Evolutionary conservation across 2,329 filamentous ascomycete genomes (phyloP).

Genomic region (Teratosphaeria zuluensis): DNA sequence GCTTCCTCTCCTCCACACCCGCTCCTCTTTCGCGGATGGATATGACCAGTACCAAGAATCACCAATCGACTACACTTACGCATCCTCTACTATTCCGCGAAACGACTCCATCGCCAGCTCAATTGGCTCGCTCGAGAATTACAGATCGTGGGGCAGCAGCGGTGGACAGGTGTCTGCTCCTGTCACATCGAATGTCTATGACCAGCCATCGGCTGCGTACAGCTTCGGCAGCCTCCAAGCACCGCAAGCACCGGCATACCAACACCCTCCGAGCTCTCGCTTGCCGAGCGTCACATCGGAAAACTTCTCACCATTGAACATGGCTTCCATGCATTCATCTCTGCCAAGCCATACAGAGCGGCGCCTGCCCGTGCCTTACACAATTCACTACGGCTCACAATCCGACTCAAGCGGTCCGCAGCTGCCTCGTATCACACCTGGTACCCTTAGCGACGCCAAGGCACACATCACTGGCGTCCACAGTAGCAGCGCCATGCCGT

Average conservation of each 20-base stretch:
- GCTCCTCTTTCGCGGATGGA: slow-evolving; percentile 15
- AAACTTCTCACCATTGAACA: slow-evolving; percentile 22
- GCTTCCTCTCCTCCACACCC: slow-evolving; percentile 20
- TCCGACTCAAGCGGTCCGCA: not conserved
- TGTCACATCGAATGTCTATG: slow-evolving; percentile 11
- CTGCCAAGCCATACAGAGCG: slow-evolving; percentile 24
- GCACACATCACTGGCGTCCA: slow-evolving; percentile 20
- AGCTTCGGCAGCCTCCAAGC: slow-evolving; percentile 19
- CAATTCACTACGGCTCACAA: slow-evolving; percentile 6
- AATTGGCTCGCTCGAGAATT: slow-evolving; percentile 16
- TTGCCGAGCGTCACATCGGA: slow-evolving; percentile 20
- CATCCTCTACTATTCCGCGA: slow-evolving; percentile 12
- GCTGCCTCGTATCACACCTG: not conserved
- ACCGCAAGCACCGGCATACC: slow-evolving; percentile 11
- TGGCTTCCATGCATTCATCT: slow-evolving; percentile 25
- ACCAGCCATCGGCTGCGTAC: slow-evolving; percentile 15
- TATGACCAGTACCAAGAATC: slow-evolving; percentile 21
- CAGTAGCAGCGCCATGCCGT: slow-evolving; percentile 22
- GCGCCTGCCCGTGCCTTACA: slow-evolving; percentile 22
- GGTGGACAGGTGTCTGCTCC: slow-evolving; percentile 16
- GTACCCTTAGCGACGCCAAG: slow-evolving; percentile 6
- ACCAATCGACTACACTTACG: slow-evolving; percentile 21
- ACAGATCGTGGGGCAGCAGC: slow-evolving; percentile 16
- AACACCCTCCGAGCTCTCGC: slow-evolving; percentile 10
- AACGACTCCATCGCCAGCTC: slow-evolving; percentile 18